Conservation (phyloP, 805 yeast genomes). For the Candida ipomoeae region DNA sequence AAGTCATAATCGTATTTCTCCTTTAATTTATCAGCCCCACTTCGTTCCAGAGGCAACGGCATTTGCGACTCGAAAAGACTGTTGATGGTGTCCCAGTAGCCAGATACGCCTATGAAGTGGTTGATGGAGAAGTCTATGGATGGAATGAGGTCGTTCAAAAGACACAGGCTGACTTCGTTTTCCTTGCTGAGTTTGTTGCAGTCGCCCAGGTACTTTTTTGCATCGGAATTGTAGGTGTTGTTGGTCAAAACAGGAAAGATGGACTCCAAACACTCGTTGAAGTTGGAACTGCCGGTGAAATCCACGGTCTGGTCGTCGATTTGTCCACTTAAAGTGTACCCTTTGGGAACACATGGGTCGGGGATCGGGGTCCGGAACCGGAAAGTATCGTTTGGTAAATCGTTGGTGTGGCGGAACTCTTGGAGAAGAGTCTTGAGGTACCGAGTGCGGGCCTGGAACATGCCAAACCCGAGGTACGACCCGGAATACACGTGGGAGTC, state of each 20-base stretch:
- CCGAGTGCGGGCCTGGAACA: conserved; percentile 49
- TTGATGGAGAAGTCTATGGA: conserved; percentile 53
- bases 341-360: conserved; percentile 60
- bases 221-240: conserved; percentile 23
- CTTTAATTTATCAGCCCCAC: conserved; percentile 16
- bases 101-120: conserved; percentile 62
- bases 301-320: conserved; percentile 27
- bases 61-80: conserved; percentile 32
- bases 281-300: conserved; percentile 53
- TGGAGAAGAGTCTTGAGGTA: conserved; percentile 39
- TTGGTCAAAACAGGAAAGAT: conserved; percentile 45
- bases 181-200: conserved; percentile 31
- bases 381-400: conserved; percentile 11
- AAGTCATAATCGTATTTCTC: conserved; percentile 42
- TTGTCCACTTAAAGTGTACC: conserved; percentile 26
- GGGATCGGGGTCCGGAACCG: conserved; percentile 27
- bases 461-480: conserved; percentile 59
- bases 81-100: conserved; percentile 62
- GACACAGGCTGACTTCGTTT: conserved; percentile 41
- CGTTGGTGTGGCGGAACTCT: conserved; percentile 17
- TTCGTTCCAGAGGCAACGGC: not conserved
- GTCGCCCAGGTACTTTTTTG: conserved; percentile 19
- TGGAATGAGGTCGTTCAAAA: conserved; percentile 51
- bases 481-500: conserved; percentile 47
- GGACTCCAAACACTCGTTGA: conserved; percentile 41